Evolutionary conservation across 2,329 filamentous ascomycete species (phyloP).

Genomic region (Aureobasidium sp.): DNA sequence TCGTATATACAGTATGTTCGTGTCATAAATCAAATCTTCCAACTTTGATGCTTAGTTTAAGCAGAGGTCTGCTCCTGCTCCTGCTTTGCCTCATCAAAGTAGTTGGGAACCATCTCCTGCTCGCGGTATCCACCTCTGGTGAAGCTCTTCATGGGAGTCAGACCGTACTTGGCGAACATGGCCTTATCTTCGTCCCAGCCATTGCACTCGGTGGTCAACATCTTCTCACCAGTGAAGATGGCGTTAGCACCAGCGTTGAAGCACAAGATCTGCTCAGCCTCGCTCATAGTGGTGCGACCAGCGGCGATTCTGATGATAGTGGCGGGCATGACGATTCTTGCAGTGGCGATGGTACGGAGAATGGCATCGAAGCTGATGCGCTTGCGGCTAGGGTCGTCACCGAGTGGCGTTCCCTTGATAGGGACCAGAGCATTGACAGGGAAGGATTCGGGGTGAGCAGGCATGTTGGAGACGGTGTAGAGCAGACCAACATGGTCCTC

Average conservation of each 20-base stretch:
- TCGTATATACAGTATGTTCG: not conserved
- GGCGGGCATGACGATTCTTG: slow-evolving; percentile 71
- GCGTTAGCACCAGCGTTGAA: slow-evolving; percentile 90
- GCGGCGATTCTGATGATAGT: slow-evolving; percentile 85
- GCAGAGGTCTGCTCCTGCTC: not conserved
- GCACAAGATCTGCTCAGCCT: slow-evolving; percentile 83
- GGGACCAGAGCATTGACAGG: slow-evolving; percentile 87
- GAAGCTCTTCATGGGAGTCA: slow-evolving; percentile 61
- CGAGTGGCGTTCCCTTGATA: slow-evolving; percentile 82
- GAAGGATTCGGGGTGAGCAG: slow-evolving; percentile 79
- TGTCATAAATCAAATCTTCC: not conserved
- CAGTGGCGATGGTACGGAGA: slow-evolving; percentile 76
- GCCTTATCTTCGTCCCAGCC: slow-evolving; percentile 82
- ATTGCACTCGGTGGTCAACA: slow-evolving; percentile 86
- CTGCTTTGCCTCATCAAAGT: slow-evolving; percentile 7
- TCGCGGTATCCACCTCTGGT: slow-evolving; percentile 29
- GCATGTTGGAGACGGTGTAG: slow-evolving; percentile 73
- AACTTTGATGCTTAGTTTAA: not conserved
- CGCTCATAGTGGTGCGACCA: slow-evolving; percentile 72
- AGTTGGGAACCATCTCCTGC: slow-evolving; percentile 11
- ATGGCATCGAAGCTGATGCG: slow-evolving; percentile 71
- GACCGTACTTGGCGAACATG: slow-evolving; percentile 78
- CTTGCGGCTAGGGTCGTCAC: slow-evolving; percentile 48
- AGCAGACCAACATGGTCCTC: slow-evolving; percentile 76
- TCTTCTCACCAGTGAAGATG: slow-evolving; percentile 93